These are phyloP conservation scores for Phytophthora sp. DNA, from an alignment of 352 stramenopile species.

Conservation along the genomic window DNA sequence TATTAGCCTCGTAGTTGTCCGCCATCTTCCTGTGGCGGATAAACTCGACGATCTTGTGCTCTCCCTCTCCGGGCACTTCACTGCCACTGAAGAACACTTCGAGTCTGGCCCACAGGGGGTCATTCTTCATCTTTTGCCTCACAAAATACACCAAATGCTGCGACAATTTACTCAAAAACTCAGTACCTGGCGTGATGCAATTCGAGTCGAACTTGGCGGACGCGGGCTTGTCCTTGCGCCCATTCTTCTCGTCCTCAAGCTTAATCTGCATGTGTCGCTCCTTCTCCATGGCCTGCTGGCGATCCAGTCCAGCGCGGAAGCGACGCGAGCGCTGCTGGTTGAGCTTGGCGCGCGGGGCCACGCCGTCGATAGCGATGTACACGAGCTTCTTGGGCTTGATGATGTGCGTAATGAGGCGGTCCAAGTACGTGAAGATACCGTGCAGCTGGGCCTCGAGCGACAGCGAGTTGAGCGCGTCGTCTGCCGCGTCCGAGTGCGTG, in stretches of 20 bases:
- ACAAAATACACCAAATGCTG: conserved; percentile 93
- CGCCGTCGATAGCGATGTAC: conserved; percentile 99
- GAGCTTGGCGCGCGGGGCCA: conserved; percentile 98
- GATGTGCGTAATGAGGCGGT: conserved; percentile 96
- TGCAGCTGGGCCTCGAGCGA: conserved; percentile 96
- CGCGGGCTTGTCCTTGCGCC: conserved; percentile 26
- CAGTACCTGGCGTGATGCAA: conserved; percentile 99
- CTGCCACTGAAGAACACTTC: conserved; percentile 97
- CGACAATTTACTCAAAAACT: conserved; percentile 98
- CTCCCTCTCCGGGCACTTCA: conserved; percentile 98
- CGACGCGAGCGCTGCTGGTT: conserved; percentile 99
- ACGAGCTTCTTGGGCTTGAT: conserved; percentile 97
- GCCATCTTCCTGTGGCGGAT: conserved; percentile 94
- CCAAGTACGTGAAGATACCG: conserved; percentile 91
- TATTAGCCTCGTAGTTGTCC: conserved; percentile 93
- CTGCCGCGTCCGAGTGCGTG: conserved; percentile 95
- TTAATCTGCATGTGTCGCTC: conserved; percentile 72
- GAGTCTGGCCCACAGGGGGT: conserved; percentile 95
- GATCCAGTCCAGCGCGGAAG: conserved; percentile 90
- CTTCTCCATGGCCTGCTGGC: conserved; percentile 73
- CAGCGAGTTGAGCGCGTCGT: conserved; percentile 90
- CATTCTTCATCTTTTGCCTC: conserved; percentile 95
- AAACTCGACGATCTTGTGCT: conserved; percentile 99
- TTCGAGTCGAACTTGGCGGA: conserved; percentile 97
- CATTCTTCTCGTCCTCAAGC: conserved; percentile 81